phyloP scores from a whole-genome alignment of 345 rosid species.

The Crucihimalaya himalaica region DNA sequence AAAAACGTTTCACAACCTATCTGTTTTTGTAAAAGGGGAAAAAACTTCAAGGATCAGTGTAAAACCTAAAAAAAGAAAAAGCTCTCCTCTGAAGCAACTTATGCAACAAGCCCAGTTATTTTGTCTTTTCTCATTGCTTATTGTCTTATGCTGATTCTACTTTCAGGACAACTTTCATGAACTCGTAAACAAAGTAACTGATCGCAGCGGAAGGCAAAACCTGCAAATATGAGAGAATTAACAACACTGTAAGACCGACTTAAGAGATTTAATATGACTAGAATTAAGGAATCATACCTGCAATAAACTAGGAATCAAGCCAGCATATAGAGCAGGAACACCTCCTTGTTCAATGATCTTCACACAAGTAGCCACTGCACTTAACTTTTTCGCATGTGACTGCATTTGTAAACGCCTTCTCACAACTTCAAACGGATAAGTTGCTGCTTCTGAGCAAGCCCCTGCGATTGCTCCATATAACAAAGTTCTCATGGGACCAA shows the following conservation, averaged over 20 bases:
- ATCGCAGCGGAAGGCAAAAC: conserved; percentile 86
- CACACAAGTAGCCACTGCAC: conserved; percentile 57
- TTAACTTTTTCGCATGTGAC: conserved; percentile 58
- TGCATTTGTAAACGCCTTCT: conserved; percentile 76
- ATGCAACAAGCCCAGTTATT: conserved; percentile 16
- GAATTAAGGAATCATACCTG: conserved; percentile 44
- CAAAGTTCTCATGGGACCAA: conserved; percentile 70
- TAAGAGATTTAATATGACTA: not conserved
- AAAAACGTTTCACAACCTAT: conserved; percentile 15
- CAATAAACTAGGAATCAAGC: conserved; percentile 73
- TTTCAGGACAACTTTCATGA: conserved; percentile 77
- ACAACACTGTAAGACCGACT: conserved; percentile 4
- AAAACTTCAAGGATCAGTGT: not conserved
- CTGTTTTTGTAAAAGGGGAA: not conserved
- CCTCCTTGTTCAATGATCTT: conserved; percentile 71
- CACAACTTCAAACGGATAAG: conserved; percentile 78
- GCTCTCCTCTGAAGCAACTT: conserved; percentile 14
- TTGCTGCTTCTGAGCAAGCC: conserved; percentile 79
- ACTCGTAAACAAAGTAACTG: conserved; percentile 84
- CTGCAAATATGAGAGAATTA: conserved; percentile 44
- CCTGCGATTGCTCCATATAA: conserved; percentile 74
- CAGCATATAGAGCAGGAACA: conserved; percentile 67
- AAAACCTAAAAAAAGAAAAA: not conserved
- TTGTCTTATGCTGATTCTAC: conserved; percentile 53
- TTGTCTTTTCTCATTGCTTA: not conserved